A percentile compares a stretch with the other conserved stretches of the same genome.
phyloP scores from a whole-genome alignment of 2,329 filamentous ascomycete genomes.

The Periconia macrospinosa region DNA sequence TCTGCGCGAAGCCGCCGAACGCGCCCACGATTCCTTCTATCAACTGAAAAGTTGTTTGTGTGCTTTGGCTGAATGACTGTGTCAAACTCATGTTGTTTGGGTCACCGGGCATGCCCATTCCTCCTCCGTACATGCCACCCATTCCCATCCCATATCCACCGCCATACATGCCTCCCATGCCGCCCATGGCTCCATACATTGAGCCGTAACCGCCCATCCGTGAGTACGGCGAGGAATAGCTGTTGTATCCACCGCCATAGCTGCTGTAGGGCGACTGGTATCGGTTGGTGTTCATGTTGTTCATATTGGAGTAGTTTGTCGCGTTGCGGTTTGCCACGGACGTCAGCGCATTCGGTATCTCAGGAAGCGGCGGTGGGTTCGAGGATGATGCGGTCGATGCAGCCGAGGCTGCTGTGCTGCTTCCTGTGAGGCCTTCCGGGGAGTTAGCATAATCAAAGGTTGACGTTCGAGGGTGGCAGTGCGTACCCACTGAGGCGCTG shows the following conservation, averaged over 20 bases:
- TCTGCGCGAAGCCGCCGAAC: constrained; percentile 97
- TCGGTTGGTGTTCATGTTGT: constrained; percentile 58
- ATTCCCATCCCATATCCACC: constrained; percentile 45
- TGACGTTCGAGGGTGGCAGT: constrained; percentile 12
- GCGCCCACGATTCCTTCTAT: constrained; percentile 95
- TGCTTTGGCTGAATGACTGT: constrained; percentile 93
- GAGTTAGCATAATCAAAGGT: constrained; percentile 25
- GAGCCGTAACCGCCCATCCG: constrained; percentile 51
- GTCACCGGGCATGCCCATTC: constrained; percentile 52
- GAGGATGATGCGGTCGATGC: constrained; percentile 49
- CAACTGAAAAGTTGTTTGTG: constrained; percentile 96
- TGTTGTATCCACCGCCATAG: constrained; percentile 51
- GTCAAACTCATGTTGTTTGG: constrained; percentile 93
- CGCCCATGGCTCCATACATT: constrained; percentile 44
- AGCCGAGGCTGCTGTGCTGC: constrained; percentile 46
- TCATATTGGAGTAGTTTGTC: constrained; percentile 67
- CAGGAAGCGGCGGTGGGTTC: constrained; percentile 71
- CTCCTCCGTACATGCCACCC: constrained; percentile 54
- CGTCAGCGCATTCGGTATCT: constrained; percentile 76
- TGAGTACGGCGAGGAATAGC: constrained; percentile 59
- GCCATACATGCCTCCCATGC: constrained; percentile 43
- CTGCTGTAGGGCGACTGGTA: constrained; percentile 53
- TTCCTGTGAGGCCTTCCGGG: constrained; percentile 35
- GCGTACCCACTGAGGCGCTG: constrained; percentile 43
- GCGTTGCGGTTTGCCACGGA: constrained; percentile 86